These are phyloP conservation scores for Trypanosoma theileri DNA, from an alignment of 208 protist genomes.

Conservation along the genomic window DNA sequence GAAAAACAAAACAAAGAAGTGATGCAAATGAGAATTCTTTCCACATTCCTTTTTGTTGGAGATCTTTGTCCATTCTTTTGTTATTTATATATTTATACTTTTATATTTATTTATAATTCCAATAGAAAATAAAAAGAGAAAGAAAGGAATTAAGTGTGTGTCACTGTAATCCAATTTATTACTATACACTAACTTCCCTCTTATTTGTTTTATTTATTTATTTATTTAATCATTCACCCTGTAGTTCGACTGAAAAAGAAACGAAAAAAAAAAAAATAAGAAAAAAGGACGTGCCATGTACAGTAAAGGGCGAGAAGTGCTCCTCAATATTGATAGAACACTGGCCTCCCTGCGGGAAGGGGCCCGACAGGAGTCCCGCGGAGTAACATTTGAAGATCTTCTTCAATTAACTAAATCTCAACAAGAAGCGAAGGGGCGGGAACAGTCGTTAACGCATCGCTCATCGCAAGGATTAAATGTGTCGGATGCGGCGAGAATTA, in stretches of 20 bases:
- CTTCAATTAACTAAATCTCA: neutral
- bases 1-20: too few relatives aligned
- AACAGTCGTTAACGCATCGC: too few relatives aligned
- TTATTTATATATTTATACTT: conserved; percentile 2
- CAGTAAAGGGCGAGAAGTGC: conserved; percentile 13
- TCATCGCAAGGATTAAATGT: neutral
- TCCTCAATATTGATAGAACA: conserved; percentile 15
- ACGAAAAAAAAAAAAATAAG: too few relatives aligned
- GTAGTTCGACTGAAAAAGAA: too few relatives aligned
- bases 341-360: conserved; percentile 16
- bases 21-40: too few relatives aligned
- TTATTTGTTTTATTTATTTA: too few relatives aligned
- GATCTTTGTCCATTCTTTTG: conserved; percentile 2
- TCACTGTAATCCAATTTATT: neutral
- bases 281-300: conserved; percentile 17
- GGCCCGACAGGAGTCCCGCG: conserved; percentile 12
- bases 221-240: neutral
- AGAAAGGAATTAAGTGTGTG: neutral
- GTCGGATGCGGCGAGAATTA: neutral
- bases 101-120: neutral
- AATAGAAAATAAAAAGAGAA: neutral
- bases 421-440: neutral
- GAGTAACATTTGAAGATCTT: too few relatives aligned
- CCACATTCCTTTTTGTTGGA: neutral
- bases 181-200: too few relatives aligned